A percentile compares a stretch with the other conserved stretches of the same genome.
phyloP scores from a whole-genome alignment of 2,329 filamentous ascomycete species.

The Fusarium devonianum region DNA sequence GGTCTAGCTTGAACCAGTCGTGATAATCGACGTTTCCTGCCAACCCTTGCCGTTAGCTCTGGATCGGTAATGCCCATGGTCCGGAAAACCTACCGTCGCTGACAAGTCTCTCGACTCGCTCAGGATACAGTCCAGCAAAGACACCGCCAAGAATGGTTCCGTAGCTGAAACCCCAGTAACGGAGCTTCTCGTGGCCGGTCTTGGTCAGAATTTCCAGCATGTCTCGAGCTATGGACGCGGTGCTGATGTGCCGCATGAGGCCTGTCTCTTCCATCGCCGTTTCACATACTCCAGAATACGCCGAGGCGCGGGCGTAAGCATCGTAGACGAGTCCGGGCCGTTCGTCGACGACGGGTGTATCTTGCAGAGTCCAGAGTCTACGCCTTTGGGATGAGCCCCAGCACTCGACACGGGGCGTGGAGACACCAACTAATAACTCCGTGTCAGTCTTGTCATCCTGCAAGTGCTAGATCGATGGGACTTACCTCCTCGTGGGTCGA shows the following conservation, averaged over 20 bases:
- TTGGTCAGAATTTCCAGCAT: conserved; percentile 56
- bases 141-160: conserved; percentile 60
- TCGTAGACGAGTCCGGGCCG: conserved; percentile 56
- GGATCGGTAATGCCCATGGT: fast-evolving
- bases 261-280: conserved; percentile 45
- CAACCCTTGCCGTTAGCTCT: background rate
- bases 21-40: conserved; percentile 60
- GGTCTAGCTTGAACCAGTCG: conserved; percentile 58
- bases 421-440: conserved; percentile 51
- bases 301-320: conserved; percentile 51
- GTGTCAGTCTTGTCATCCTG: background rate
- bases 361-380: conserved; percentile 54
- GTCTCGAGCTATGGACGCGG: conserved; percentile 55
- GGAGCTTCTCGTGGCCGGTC: conserved; percentile 52
- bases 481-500: conserved; percentile 57
- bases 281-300: conserved; percentile 55
- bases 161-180: conserved; percentile 64
- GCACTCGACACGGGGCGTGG: conserved; percentile 59
- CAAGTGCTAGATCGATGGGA: background rate
- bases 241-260: conserved; percentile 53
- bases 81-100: conserved; percentile 53
- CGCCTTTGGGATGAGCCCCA: conserved; percentile 54
- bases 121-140: conserved; percentile 61
- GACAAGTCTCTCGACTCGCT: conserved; percentile 58
- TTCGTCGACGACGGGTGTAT: conserved; percentile 55